phyloP scores from a whole-genome alignment of 1,284 basidiomycete genomes.

The Apiotrichum siamense region DNA sequence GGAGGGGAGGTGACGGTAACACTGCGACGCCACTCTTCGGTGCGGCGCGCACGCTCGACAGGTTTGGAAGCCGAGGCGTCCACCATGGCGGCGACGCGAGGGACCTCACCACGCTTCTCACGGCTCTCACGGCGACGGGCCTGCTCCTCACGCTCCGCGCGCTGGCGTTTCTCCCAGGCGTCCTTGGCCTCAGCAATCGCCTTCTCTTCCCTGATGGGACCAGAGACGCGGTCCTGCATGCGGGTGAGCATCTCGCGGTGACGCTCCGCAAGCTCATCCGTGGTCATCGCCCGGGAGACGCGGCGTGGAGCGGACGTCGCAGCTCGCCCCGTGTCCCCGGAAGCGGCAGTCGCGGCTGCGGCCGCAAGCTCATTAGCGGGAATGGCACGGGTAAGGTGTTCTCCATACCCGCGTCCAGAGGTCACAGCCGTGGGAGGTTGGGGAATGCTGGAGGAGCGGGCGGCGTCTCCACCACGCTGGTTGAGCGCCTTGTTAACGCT shows the following conservation, averaged over 20 bases:
- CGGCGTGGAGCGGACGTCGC: background rate
- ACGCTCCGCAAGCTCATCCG: conserved; percentile 42
- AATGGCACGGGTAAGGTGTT: conserved; percentile 8
- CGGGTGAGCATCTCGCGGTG: conserved; percentile 38
- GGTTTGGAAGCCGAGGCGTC: background rate
- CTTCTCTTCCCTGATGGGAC: conserved; percentile 32
- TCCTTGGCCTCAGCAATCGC: conserved; percentile 20
- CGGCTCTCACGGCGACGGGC: background rate
- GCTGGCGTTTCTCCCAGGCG: conserved; percentile 7
- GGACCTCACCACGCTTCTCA: conserved; percentile 7
- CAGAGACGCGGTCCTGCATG: conserved; percentile 40
- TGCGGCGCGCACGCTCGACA: conserved; percentile 6
- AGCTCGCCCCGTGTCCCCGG: background rate
- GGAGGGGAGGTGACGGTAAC: background rate
- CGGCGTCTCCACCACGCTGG: background rate
- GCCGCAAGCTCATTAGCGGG: conserved; percentile 5
- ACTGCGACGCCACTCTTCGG: conserved; percentile 15
- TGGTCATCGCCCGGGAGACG: conserved; percentile 31
- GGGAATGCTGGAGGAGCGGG: too few relatives aligned
- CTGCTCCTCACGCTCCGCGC: conserved; percentile 11
- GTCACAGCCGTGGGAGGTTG: conserved; percentile 6
- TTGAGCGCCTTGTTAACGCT: conserved; percentile 9
- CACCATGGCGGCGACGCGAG: background rate
- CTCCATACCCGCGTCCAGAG: conserved; percentile 11
- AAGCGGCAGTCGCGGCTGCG: background rate